phyloP scores from a whole-genome alignment of 2,329 filamentous ascomycete species.

The Ceratocystis albifundus region DNA sequence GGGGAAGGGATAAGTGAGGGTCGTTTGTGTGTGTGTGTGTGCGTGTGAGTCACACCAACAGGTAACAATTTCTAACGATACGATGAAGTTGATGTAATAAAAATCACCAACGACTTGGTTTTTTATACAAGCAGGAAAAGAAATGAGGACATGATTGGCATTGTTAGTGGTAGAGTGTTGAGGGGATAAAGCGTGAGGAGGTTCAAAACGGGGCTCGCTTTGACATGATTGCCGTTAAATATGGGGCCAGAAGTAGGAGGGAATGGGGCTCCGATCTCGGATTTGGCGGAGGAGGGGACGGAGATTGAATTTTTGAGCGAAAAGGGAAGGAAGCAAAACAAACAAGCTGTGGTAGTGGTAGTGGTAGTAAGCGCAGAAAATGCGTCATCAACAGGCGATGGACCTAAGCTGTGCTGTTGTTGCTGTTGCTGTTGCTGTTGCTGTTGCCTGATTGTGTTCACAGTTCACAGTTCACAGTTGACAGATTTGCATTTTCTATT shows the following conservation, averaged over 20 bases:
- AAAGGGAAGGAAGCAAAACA: too few relatives aligned
- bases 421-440: too few relatives aligned
- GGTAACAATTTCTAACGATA: background rate
- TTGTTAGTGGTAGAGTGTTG: too few relatives aligned
- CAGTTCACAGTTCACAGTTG: background rate
- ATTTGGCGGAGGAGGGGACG: background rate
- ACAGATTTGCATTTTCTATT: background rate
- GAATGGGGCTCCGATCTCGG: background rate
- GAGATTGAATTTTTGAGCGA: background rate
- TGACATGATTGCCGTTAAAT: background rate
- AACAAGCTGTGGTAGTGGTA: too few relatives aligned
- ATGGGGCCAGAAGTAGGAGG: background rate
- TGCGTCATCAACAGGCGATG: too few relatives aligned
- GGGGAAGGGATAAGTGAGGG: background rate
- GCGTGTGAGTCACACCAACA: too few relatives aligned
- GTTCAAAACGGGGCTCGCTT: constrained; percentile 1
- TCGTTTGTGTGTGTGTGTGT: too few relatives aligned
- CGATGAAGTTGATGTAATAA: background rate
- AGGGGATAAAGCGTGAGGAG: background rate
- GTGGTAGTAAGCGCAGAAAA: too few relatives aligned
- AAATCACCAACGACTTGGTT: background rate
- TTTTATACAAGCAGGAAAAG: background rate
- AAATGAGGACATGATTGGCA: background rate
- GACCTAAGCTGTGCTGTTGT: too few relatives aligned
- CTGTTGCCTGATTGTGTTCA: background rate